Evolutionary conservation across 2,329 filamentous ascomycete species (phyloP).

Genomic region (Aspergillus hortae): DNA sequence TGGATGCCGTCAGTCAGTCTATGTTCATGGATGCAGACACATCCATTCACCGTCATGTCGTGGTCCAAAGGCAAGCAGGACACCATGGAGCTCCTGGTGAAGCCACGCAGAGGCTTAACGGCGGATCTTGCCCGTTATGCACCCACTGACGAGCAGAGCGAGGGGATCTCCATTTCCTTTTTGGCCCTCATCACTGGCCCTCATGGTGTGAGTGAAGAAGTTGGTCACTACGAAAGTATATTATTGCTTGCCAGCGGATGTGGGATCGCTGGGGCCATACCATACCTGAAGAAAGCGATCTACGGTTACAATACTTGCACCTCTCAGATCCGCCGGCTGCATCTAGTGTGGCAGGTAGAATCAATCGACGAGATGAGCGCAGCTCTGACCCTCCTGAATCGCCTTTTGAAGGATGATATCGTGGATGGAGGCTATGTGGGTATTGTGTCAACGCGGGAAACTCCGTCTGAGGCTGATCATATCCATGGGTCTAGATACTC

Average conservation of each 20-base stretch:
- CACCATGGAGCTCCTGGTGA: slow-evolving; percentile 31
- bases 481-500: slow-evolving; percentile 18
- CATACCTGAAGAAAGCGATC: slow-evolving; percentile 36
- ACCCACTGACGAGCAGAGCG: slow-evolving; percentile 4
- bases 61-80: slow-evolving; percentile 21
- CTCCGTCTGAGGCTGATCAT: slow-evolving; percentile 9
- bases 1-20: slow-evolving; percentile 25
- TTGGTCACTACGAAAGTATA: slow-evolving; percentile 29
- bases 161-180: slow-evolving; percentile 15
- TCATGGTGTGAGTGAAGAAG: slow-evolving; percentile 24
- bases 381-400: slow-evolving; percentile 18
- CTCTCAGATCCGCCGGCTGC: slow-evolving; percentile 23
- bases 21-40: slow-evolving; percentile 21
- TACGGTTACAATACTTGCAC: slow-evolving; percentile 30
- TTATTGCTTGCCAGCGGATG: slow-evolving; percentile 32
- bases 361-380: slow-evolving; percentile 11
- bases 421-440: slow-evolving; percentile 24
- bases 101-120: slow-evolving; percentile 26
- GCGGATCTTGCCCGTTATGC: slow-evolving; percentile 18
- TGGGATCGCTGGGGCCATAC: slow-evolving; percentile 29
- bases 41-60: slow-evolving; percentile 24
- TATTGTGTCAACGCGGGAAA: slow-evolving; percentile 6
- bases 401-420: slow-evolving; percentile 21
- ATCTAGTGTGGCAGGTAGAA: slow-evolving; percentile 34
- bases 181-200: slow-evolving; percentile 30